phyloP scores from a whole-genome alignment of 345 rosid species.

The Brassica rapa region DNA sequence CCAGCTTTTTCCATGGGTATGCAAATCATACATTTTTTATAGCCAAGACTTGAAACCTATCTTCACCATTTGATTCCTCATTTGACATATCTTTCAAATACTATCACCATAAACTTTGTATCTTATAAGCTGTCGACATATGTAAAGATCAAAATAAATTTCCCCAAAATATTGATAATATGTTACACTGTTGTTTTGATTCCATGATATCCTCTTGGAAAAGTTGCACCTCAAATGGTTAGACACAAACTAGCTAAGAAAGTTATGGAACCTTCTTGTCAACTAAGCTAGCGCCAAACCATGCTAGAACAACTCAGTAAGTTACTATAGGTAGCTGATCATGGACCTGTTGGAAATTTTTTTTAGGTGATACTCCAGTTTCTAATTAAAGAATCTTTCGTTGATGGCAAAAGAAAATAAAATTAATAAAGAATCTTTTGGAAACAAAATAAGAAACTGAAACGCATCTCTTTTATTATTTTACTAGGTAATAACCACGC shows the following conservation, averaged over 20 bases:
- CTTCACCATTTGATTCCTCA: background rate
- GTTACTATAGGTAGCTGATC: background rate
- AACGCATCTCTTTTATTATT: background rate
- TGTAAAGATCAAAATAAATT: too few species aligned
- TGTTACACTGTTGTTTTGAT: background rate
- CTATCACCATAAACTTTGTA: background rate
- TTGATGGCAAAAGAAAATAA: too few species aligned
- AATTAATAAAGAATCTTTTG: background rate
- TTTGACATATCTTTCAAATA: too few species aligned
- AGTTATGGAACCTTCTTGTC: background rate
- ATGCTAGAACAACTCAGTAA: background rate
- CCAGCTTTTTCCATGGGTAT: conserved; percentile 46
- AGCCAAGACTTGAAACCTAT: conserved; percentile 42
- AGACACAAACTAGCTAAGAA: background rate
- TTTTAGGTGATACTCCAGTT: background rate
- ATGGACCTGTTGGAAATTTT: background rate
- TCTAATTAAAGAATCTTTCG: too few species aligned
- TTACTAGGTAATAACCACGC: background rate
- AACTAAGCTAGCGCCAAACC: background rate
- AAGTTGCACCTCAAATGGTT: background rate
- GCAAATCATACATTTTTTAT: conserved; percentile 34
- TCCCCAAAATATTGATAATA: background rate
- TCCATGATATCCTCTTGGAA: background rate
- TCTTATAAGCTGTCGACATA: background rate
- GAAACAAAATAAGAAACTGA: background rate